These are phyloP conservation scores for Inonotus hispidus DNA, from an alignment of 1,284 basidiomycete species.

Conservation along the genomic window DNA sequence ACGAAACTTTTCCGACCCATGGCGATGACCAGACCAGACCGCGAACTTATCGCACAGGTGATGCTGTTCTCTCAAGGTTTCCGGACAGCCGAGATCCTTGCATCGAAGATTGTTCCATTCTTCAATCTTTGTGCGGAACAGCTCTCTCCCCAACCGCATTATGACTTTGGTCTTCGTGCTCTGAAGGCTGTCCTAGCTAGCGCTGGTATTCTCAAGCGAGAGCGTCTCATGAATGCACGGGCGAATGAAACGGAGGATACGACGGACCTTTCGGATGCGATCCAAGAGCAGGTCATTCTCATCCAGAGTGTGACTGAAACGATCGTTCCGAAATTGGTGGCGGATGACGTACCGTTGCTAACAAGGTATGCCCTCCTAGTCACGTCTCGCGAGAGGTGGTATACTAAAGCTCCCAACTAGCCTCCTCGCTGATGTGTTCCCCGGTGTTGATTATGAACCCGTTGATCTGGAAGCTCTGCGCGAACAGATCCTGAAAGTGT, in stretches of 20 bases:
- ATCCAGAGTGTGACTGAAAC: slow-evolving; percentile 99
- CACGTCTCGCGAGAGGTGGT: slow-evolving; percentile 10
- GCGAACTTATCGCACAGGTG: slow-evolving; percentile 98
- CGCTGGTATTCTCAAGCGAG: slow-evolving; percentile 96
- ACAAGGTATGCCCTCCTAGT: slow-evolving; percentile 59
- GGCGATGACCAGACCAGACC: slow-evolving; percentile 98
- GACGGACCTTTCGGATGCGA: slow-evolving; percentile 56
- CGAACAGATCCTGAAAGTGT: slow-evolving; percentile 83
- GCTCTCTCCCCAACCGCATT: slow-evolving; percentile 95
- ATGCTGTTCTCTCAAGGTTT: slow-evolving; percentile 99
- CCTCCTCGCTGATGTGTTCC: slow-evolving; percentile 95
- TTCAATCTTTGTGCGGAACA: slow-evolving; percentile 99
- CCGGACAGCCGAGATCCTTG: slow-evolving; percentile 92
- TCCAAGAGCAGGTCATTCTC: slow-evolving; percentile 92
- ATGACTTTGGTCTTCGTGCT: slow-evolving; percentile 98
- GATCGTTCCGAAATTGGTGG: slow-evolving; percentile 96
- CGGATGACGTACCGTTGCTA: slow-evolving; percentile 92
- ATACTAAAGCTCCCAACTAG: slow-evolving; percentile 35
- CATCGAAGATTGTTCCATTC: slow-evolving; percentile 97
- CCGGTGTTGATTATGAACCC: slow-evolving; percentile 87
- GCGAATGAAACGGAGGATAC: slow-evolving; percentile 38
- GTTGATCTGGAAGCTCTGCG: slow-evolving; percentile 85
- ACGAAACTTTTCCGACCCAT: slow-evolving; percentile 95
- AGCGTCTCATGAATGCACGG: slow-evolving; percentile 59
- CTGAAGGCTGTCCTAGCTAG: slow-evolving; percentile 95